Base-by-base conservation (phyloP, 345 rosid genomes). In the Luvunga scandens region DNA sequence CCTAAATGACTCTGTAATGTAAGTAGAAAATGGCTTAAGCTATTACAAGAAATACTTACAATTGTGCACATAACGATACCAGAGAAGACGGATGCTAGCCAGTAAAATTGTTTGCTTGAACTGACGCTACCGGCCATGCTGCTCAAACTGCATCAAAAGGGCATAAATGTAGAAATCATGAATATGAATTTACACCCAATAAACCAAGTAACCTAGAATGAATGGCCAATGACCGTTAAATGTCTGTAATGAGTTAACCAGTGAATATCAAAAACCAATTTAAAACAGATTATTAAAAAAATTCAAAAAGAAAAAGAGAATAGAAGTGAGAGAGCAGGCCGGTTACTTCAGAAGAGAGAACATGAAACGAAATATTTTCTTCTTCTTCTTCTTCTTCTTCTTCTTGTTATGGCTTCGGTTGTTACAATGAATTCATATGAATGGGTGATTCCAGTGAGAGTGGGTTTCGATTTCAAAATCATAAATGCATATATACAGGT, bases 61-160 rank as follows among this genome's bases (percentile, higher is more conserved):
- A 81, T 59, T 76, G 75, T 85, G 81, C 94, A 90, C 77, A 86
- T 81, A 78, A 87, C 56, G 76, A 88, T 83, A 65, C 94, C 90
- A 55, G 61, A 80, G 66, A 84, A 76, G 61, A 84, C 53, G 19
- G 88, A 81, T 34, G 77, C 82, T 65, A 87, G 72, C 85, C 84
- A 78, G 34, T 80, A 65, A 73, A 80, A 55, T 64, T 80, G 81
- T 79, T 73, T 80, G 69, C 79, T 70, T 68, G 83, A 75, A 62
- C 33, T 60, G 22, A 68, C 72, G 33, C 38, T 81, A n/a, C 55
- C 81, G 84, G 50, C 66, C 82, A 83, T 84, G 33, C 16, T 65
- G 79, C 63, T 70, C 66, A 50, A 73, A 18, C 77, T 75, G 60
- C 77, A 67, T 10, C 71, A 65, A 65, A 65, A 12, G 50, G 66